phyloP scores from a whole-genome alignment of 106 monocot species.

The Dendrobium huoshanense region DNA sequence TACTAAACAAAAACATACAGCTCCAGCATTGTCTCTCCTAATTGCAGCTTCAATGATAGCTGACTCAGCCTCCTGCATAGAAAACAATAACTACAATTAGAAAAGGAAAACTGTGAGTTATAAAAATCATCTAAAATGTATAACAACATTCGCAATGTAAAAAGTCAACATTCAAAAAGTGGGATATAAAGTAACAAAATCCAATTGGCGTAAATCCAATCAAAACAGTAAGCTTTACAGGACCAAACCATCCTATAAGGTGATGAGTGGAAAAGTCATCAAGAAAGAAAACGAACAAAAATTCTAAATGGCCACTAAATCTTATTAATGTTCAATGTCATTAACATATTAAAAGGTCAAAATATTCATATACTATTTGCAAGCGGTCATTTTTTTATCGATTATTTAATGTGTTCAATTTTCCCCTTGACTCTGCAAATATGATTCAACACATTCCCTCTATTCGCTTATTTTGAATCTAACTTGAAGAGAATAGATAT shows the following conservation, averaged over 20 bases:
- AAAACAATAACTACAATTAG: slow-evolving; percentile 8
- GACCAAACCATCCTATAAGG: too few species aligned
- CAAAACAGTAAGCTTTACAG: too few species aligned
- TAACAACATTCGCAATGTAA: neutral
- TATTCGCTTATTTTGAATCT: neutral
- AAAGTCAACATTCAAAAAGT: neutral
- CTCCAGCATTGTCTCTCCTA: slow-evolving; percentile 58
- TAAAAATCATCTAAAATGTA: slow-evolving; percentile 3
- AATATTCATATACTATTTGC: neutral
- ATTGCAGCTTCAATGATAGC: slow-evolving; percentile 75
- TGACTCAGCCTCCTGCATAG: slow-evolving; percentile 63
- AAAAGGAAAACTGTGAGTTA: slow-evolving; percentile 8
- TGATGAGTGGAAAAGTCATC: too few species aligned
- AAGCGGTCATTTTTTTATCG: neutral
- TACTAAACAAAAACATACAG: slow-evolving; percentile 36
- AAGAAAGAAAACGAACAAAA: too few species aligned
- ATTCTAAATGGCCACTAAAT: too few species aligned
- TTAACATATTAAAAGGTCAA: neutral
- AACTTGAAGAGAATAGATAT: neutral
- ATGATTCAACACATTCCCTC: too few species aligned
- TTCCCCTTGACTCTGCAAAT: neutral
- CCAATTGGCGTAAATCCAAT: too few species aligned
- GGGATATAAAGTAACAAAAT: neutral
- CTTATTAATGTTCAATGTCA: too few species aligned
- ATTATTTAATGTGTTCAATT: neutral